Conservation (phyloP, 2,329 filamentous ascomycete genomes). For the Stemphylium lycopersici region DNA sequence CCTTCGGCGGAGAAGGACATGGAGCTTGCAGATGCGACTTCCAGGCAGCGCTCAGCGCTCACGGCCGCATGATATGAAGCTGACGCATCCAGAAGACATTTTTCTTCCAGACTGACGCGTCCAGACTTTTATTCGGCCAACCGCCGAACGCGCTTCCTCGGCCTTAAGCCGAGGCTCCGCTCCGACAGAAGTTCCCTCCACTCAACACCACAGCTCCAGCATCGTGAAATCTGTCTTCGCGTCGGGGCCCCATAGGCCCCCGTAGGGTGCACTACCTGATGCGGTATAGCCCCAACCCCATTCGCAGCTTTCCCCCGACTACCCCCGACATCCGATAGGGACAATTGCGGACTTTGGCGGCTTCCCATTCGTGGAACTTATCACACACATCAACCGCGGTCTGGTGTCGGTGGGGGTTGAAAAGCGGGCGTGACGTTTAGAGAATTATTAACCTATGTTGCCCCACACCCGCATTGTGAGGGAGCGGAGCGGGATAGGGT, state of each 20-base stretch:
- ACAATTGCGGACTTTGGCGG: slow-evolving; percentile 14
- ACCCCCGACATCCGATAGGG: not conserved
- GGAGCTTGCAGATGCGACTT: not conserved
- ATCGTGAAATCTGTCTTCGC: slow-evolving; percentile 22
- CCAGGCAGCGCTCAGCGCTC: too few species aligned
- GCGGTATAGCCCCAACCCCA: slow-evolving; percentile 4
- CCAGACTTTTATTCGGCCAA: slow-evolving; percentile 2
- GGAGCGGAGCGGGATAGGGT: slow-evolving; percentile 9
- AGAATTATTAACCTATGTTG: slow-evolving; percentile 2
- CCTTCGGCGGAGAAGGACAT: too few species aligned
- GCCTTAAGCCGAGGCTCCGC: slow-evolving; percentile 7
- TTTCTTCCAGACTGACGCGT: not conserved
- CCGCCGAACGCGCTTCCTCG: slow-evolving; percentile 1
- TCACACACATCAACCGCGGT: not conserved
- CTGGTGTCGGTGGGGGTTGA: not conserved
- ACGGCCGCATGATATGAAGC: not conserved
- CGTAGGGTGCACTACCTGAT: slow-evolving; percentile 13
- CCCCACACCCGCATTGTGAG: slow-evolving; percentile 12
- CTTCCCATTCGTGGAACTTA: slow-evolving; percentile 34
- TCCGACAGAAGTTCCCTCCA: not conserved
- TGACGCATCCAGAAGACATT: not conserved
- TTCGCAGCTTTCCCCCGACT: not conserved
- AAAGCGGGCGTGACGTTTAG: slow-evolving; percentile 3
- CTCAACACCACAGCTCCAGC: slow-evolving; percentile 25
- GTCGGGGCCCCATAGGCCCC: not conserved